Percentiles rank a stretch among this genome's conserved stretches.
These are phyloP conservation scores for Ajuga reptans DNA, from an alignment of 305 asterid species.

Conservation along the genomic window DNA sequence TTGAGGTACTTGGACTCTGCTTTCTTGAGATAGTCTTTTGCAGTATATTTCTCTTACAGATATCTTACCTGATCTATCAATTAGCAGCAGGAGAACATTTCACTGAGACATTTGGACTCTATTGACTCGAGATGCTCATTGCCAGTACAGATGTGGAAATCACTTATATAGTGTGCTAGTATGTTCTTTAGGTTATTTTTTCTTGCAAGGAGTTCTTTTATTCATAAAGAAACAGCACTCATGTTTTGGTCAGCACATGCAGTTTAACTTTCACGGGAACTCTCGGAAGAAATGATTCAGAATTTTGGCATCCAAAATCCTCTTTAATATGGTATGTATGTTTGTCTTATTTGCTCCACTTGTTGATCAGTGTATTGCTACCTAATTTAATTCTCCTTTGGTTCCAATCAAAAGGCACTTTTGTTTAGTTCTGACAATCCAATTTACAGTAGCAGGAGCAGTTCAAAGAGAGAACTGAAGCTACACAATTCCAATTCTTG, in stretches of 20 bases:
- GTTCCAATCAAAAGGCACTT: neutral
- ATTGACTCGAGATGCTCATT: neutral
- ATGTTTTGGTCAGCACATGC: neutral
- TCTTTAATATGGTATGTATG: neutral
- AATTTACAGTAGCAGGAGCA: no score
- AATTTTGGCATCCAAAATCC: neutral
- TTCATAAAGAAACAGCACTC: neutral
- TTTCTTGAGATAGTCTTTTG: neutral
- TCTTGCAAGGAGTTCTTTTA: neutral
- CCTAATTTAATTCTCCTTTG: neutral
- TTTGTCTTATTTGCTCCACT: neutral
- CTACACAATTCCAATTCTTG: no score
- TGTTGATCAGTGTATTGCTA: neutral
- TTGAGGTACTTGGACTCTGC: conserved; percentile 1
- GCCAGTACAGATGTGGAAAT: neutral
- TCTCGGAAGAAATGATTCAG: neutral
- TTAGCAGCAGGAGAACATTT: neutral
- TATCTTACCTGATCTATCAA: neutral
- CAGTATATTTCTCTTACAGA: neutral
- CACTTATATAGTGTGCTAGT: neutral
- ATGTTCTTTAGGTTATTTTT: neutral
- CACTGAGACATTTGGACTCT: conserved; percentile 8
- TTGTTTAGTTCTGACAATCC: no score
- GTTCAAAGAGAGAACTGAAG: no score
- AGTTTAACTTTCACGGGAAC: conserved; percentile 1